Evolutionary conservation across 306 rosid genomes (phyloP).

Genomic region (Vigna trinervia): DNA sequence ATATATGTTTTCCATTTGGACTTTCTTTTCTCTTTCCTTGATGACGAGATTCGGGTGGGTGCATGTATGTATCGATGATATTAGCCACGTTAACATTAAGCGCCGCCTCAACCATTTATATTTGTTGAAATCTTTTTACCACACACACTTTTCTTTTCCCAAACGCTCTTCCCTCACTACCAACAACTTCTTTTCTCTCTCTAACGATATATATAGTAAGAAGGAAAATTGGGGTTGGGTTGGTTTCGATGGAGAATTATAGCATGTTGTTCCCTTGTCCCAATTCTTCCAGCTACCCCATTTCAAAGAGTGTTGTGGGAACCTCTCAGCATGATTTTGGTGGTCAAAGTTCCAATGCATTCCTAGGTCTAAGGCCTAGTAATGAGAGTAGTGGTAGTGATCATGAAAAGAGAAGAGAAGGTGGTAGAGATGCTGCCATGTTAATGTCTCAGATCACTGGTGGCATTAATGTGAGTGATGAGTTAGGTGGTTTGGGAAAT

Average conservation of each 20-base stretch:
- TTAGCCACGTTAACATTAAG: slow-evolving; percentile 31
- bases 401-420: slow-evolving; percentile 1
- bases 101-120: slow-evolving; percentile 57
- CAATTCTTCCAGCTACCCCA: slow-evolving; percentile 41
- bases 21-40: slow-evolving; percentile 38
- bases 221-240: background rate
- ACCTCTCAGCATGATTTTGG: slow-evolving; percentile 34
- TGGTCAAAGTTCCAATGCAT: slow-evolving; percentile 52
- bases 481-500: slow-evolving; percentile 13
- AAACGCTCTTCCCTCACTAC: background rate
- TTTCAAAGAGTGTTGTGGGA: slow-evolving; percentile 41
- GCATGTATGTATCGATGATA: slow-evolving; percentile 43
- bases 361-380: slow-evolving; percentile 46
- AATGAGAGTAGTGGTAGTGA: background rate
- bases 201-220: background rate
- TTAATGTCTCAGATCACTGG: slow-evolving; percentile 21
- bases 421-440: background rate
- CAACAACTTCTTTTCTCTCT: background rate
- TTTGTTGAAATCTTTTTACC: slow-evolving; percentile 33
- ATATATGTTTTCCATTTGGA: slow-evolving; percentile 33
- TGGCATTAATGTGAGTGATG: slow-evolving; percentile 6
- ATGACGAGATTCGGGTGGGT: slow-evolving; percentile 28
- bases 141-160: slow-evolving; percentile 18
- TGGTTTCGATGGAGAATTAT: slow-evolving; percentile 58
- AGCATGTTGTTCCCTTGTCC: slow-evolving; percentile 65